Evolutionary conservation across 805 yeast species (phyloP), one percentile per base, ranked within the genome.

Genomic region (Candida succiphila): DNA sequence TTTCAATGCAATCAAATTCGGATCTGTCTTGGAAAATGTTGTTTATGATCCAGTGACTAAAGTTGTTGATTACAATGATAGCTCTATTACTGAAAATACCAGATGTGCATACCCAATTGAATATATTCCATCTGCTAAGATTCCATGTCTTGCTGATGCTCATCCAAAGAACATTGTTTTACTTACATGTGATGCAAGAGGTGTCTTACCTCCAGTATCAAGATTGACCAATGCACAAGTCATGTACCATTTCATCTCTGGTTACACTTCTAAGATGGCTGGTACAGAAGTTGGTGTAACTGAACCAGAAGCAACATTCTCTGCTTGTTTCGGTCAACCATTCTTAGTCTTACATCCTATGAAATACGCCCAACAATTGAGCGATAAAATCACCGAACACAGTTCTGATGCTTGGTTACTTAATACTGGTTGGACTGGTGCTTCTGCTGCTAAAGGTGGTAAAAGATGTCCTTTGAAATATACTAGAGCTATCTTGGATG

Each of bases 231-330:
- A 86, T 56, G 84, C 89, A 49, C 97, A 89, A 67, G 97, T 89
- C 45, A 89, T 92, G 97, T 89, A 92, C 74, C 97, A 89, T 67
- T 89, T 89, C 67, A 89, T 89, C 50, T 82, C 95, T 43, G 98
- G 98, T 53, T 89, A 89, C 75, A 89, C 98, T 41, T 89, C 97
- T 36, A 89, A 92, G 76, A 89, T 89, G 95, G 96, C 98, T 41
- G 97, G 97, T 61, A 89, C 98, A 34, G 98, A 89, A 67, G 94
- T 85, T 61, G 98, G 98, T 63, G 85, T 89, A 45, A 88, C 96
- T 42, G 96, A 89, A 67, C 97, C 98, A 41, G 87, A 84, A 63
- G 95, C 96, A 37, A 86, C 96, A 15, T 89, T 89, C 76, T 84
- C 95, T 41, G 95, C 98, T 35, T 89, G 98, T 70, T 89, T 88